Conservation (phyloP, 139 green algal species). For the Chlorella sp. region DNA sequence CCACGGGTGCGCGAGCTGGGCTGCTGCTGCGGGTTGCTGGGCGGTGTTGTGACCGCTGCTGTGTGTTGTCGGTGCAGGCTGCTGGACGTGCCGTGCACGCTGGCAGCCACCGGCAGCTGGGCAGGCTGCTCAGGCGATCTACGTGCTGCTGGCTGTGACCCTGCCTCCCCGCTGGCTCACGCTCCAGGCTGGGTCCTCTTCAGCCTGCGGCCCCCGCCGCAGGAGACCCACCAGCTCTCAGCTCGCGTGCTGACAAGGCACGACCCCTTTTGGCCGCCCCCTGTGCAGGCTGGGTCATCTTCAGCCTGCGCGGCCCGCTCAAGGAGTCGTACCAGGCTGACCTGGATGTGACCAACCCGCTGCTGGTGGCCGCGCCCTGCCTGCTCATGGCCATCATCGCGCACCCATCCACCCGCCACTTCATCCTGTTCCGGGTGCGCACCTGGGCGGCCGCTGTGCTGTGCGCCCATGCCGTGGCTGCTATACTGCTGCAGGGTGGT, state of each 20-base stretch:
- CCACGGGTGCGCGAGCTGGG: conserved; percentile 62
- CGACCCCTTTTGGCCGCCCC: no score
- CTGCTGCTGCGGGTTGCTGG: neutral
- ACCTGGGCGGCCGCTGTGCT: neutral
- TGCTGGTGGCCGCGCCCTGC: conserved; percentile 88
- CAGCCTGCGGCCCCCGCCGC: no score
- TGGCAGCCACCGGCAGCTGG: no score
- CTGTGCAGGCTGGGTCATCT: conserved; percentile 79
- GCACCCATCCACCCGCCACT: conserved; percentile 90
- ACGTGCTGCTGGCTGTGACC: no score
- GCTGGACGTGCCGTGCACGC: neutral
- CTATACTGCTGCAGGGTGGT: neutral
- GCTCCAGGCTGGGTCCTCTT: no score
- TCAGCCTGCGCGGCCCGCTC: conserved; percentile 78
- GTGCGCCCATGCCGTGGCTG: no score
- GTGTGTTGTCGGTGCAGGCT: no score
- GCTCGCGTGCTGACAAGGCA: no score
- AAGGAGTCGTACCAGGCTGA: conserved; percentile 89
- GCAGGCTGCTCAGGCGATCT: no score
- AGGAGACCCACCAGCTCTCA: no score
- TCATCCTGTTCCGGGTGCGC: conserved; percentile 76
- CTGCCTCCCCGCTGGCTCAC: no score
- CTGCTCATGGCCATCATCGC: conserved; percentile 85
- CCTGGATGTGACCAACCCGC: conserved; percentile 83
- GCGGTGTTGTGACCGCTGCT: no score